These are phyloP conservation scores for Chenopodium quinoa DNA, from an alignment of 148 eudicot genomes.

Conservation along the genomic window DNA sequence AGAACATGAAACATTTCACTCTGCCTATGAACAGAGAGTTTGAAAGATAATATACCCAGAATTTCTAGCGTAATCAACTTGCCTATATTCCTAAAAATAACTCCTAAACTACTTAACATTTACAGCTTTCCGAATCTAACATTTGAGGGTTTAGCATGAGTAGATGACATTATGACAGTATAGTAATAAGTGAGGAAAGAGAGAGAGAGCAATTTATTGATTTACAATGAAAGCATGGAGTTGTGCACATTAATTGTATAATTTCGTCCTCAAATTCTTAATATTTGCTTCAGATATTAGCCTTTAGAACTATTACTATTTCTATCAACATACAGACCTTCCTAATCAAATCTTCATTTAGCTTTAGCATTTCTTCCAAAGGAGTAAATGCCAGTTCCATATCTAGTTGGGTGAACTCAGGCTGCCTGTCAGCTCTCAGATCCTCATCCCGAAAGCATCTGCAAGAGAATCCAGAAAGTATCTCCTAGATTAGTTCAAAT, in stretches of 20 bases:
- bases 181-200: background rate
- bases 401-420: constrained; percentile 96
- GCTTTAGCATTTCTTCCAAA: constrained; percentile 83
- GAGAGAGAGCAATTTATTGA: background rate
- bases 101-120: background rate
- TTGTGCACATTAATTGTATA: background rate
- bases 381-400: constrained; percentile 96
- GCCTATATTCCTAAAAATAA: no score
- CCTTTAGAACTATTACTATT: background rate
- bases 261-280: background rate
- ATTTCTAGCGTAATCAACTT: background rate
- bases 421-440: constrained; percentile 97
- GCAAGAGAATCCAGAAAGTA: constrained; percentile 20
- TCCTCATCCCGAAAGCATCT: constrained; percentile 99
- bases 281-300: constrained; percentile 1
- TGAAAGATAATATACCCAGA: background rate
- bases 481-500: background rate
- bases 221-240: background rate
- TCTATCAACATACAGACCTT: constrained; percentile 47
- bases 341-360: constrained; percentile 94
- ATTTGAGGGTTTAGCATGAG: background rate
- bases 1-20: no score
- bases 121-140: background rate
- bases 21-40: no score
- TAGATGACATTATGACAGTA: background rate